These are phyloP conservation scores for Wickerhamomyces sp. DNA, from an alignment of 1,139 yeast genomes.

Conservation along the genomic window DNA sequence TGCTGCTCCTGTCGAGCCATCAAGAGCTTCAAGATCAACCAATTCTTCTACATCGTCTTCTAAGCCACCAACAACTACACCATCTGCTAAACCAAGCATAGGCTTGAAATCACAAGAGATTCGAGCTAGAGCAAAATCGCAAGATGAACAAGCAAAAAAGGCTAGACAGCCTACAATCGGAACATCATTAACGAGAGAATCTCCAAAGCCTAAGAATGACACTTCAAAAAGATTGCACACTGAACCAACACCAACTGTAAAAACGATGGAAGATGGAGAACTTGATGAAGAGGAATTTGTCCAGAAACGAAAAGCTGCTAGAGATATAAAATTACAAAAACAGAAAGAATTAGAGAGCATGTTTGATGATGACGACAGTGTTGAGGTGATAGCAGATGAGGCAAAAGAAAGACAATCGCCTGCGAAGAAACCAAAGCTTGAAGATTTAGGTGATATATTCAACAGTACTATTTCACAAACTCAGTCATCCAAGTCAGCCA, in stretches of 20 bases:
- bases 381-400: conserved; percentile 1
- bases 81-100: conserved; percentile 15
- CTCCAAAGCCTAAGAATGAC: conserved; percentile 1
- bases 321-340: conserved; percentile 12
- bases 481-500: conserved; percentile 6
- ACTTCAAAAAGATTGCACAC: conserved; percentile 7
- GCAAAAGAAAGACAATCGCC: background rate
- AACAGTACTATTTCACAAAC: conserved; percentile 16
- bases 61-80: background rate
- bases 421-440: conserved; percentile 4
- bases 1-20: background rate
- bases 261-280: conserved; percentile 13
- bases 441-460: conserved; percentile 17
- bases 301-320: conserved; percentile 8
- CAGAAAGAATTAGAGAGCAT: conserved; percentile 24
- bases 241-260: conserved; percentile 7
- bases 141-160: conserved; percentile 10
- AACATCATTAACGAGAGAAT: conserved; percentile 6
- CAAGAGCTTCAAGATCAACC: background rate
- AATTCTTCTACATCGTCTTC: background rate
- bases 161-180: conserved; percentile 15
- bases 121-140: conserved; percentile 11
- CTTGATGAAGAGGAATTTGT: conserved; percentile 13
- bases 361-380: conserved; percentile 28
- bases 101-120: conserved; percentile 15